Evolutionary conservation across 345 rosid genomes (phyloP), one percentile per base, ranked within the genome.

Genomic region (Eucalyptus camaldulensis): DNA sequence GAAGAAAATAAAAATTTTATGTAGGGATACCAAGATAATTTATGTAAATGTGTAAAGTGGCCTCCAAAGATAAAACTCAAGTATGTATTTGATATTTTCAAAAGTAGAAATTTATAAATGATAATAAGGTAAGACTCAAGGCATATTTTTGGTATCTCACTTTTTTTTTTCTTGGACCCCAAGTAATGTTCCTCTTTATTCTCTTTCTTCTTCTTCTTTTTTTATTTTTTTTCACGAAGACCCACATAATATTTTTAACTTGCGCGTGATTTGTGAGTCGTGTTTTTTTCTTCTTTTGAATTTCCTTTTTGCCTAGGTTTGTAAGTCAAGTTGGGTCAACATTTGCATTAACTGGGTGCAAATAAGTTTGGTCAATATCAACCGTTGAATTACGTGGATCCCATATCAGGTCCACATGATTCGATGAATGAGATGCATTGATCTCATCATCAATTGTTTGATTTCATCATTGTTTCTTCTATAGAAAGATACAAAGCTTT

Each of bases 401-500:
- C 0, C 12, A 72, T 33, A 12, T 2, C 0, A 0, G 2, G 44
- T 33, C 81, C 3, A 72, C 8, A 17, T 72, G 10, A 72, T 72
- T 69, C 4, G 33, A 69, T 1, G 2, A 14, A 22, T 1, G 81
- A 12, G 22, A 37, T 72, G 25, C 13, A 33, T 17, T 19, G 81
- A 72, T 17, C 45, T 72, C 24, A 16, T 69, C 44, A 69, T 33
- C 7, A 0, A 69, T 2, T 5, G 7, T 69, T 33, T 69, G 1
- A 33, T 69, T 1, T 1, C 43, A 67, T 67, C 22, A 31, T 67
- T 31, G 3, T 22, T 54, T 54, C 60, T 54, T 12, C 10, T 54
- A 22, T 0, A 54, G 60, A 54, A 54, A 54, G 56, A 51, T 51
- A 1, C 0, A 0, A 3, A 17, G 11, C 3, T 51, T 51, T 2